Conservation (phyloP, 139 green algal genomes). For the Eudorina sp. region DNA sequence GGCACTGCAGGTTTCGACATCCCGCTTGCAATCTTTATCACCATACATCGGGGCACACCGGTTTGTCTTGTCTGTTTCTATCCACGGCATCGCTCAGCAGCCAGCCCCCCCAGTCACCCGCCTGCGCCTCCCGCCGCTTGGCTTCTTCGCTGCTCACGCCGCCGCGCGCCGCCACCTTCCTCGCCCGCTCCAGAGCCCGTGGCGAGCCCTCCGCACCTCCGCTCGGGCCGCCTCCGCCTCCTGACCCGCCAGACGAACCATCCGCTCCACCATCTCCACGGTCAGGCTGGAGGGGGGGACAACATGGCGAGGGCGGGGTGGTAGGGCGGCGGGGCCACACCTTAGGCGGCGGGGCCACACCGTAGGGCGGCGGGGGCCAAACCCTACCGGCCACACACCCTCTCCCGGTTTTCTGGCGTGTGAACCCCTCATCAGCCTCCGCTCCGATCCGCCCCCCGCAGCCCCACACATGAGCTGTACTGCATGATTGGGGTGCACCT, state of each 20-base stretch:
- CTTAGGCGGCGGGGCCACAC: no score
- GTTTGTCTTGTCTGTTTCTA: no score
- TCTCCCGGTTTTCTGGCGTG: background rate
- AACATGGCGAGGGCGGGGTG: no score
- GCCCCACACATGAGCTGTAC: no score
- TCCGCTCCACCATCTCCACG: constrained; percentile 51
- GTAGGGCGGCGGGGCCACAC: no score
- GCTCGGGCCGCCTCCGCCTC: constrained; percentile 79
- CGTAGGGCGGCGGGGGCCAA: no score
- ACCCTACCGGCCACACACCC: no score
- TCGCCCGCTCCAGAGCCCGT: constrained; percentile 66
- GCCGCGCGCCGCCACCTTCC: background rate
- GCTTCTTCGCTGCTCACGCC: background rate
- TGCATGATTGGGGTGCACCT: no score
- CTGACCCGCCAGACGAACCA: constrained; percentile 76
- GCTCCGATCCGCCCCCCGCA: background rate
- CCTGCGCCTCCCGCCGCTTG: constrained; percentile 49
- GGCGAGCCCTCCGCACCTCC: constrained; percentile 71
- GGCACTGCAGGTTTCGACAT: no score
- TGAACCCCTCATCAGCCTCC: background rate
- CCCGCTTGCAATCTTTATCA: no score
- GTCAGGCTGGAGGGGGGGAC: constrained; percentile 12
- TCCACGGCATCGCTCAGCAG: no score
- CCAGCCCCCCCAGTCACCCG: background rate
- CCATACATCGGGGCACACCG: no score